phyloP scores from a whole-genome alignment of 208 protist genomes.

The Blechomonas ayalai region DNA sequence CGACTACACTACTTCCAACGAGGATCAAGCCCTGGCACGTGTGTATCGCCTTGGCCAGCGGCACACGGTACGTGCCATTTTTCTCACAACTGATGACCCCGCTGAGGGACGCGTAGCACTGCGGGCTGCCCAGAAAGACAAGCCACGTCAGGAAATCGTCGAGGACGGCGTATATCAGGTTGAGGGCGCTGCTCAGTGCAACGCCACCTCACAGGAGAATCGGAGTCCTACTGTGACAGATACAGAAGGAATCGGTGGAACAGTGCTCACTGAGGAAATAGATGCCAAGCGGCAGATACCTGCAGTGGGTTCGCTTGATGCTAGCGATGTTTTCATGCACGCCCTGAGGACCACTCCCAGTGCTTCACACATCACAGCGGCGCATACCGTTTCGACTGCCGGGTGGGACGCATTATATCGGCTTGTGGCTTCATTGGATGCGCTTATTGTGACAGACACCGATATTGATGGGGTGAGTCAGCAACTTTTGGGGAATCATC shows the following conservation, averaged over 20 bases:
- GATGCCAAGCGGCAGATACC: too few species aligned
- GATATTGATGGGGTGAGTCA: too few species aligned
- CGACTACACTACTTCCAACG: slow-evolving; percentile 96
- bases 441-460: slow-evolving; percentile 25
- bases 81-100: slow-evolving; percentile 85
- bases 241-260: too few species aligned
- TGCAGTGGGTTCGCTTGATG: too few species aligned
- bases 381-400: too few species aligned
- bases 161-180: slow-evolving; percentile 38
- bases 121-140: slow-evolving; percentile 39
- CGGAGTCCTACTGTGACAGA: too few species aligned
- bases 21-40: slow-evolving; percentile 95
- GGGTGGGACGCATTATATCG: slow-evolving; percentile 12
- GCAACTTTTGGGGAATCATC: too few species aligned
- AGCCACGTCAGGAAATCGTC: slow-evolving; percentile 42
- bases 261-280: too few species aligned
- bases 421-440: slow-evolving; percentile 17
- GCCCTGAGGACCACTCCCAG: too few species aligned
- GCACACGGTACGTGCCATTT: slow-evolving; percentile 91
- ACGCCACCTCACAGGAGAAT: too few species aligned
- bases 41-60: slow-evolving; percentile 97
- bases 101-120: slow-evolving; percentile 29
- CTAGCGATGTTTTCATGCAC: too few species aligned
- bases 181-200: not conserved
- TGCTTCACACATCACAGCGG: too few species aligned